A percentile compares a stretch with the other conserved stretches of the same genome.
phyloP scores from a whole-genome alignment of 805 yeast genomes.

The Candida methanosorbosa region DNA sequence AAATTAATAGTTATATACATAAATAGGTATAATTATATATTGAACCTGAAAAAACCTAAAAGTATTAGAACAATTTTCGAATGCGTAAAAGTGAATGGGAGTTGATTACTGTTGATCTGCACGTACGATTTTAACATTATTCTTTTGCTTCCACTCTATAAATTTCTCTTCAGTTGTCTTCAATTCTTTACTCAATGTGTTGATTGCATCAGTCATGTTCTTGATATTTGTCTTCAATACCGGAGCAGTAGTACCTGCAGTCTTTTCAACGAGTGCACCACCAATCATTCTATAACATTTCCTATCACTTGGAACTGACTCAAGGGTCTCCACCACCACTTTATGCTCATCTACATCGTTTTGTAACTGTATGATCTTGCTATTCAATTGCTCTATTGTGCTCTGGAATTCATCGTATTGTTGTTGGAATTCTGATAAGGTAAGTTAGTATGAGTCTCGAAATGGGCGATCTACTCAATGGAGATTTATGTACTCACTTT shows the following conservation, averaged over 20 bases:
- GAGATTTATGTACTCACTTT: too few species aligned
- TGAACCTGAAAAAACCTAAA: too few species aligned
- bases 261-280: conserved; percentile 79
- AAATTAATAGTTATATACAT: too few species aligned
- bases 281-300: conserved; percentile 92
- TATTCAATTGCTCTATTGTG: conserved; percentile 34
- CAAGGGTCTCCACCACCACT: conserved; percentile 52
- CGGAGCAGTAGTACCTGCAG: conserved; percentile 68
- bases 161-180: conserved; percentile 31
- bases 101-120: conserved; percentile 7
- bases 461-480: too few species aligned
- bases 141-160: conserved; percentile 39
- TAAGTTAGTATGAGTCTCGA: too few species aligned
- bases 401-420: conserved; percentile 45
- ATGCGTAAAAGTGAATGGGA: too few species aligned
- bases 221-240: conserved; percentile 47
- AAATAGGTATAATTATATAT: too few species aligned
- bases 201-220: conserved; percentile 35
- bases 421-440: conserved; percentile 36
- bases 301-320: conserved; percentile 45
- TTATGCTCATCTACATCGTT: conserved; percentile 37
- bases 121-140: conserved; percentile 39
- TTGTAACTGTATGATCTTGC: conserved; percentile 39
- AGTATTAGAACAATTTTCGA: too few species aligned
- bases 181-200: conserved; percentile 30